Evolutionary conservation across 2,329 filamentous ascomycete species (phyloP).

Genomic region (Pseudocercospora musae): DNA sequence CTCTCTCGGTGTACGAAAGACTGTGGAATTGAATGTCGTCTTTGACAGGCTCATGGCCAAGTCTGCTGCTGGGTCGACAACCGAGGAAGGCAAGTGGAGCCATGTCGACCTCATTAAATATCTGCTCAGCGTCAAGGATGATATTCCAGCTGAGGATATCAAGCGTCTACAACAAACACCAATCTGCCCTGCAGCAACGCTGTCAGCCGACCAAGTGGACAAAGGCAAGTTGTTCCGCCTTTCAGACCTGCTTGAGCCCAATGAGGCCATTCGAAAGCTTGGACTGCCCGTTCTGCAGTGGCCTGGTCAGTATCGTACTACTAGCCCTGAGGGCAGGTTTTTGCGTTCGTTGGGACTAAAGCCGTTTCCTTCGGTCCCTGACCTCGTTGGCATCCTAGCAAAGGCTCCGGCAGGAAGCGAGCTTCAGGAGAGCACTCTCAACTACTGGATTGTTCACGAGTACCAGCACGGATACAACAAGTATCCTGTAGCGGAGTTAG

Average conservation of each 20-base stretch:
- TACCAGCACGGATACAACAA: conserved; percentile 70
- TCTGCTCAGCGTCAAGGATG: conserved; percentile 79
- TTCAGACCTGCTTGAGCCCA: conserved; percentile 78
- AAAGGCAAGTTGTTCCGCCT: conserved; percentile 60
- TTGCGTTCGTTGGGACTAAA: conserved; percentile 70
- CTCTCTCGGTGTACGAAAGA: conserved; percentile 87
- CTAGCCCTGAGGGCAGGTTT: conserved; percentile 70
- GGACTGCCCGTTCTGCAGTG: conserved; percentile 76
- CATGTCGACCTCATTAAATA: conserved; percentile 95
- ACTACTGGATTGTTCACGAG: conserved; percentile 79
- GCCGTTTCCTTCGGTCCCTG: conserved; percentile 65
- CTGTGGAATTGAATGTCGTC: conserved; percentile 88
- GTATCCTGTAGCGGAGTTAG: conserved; percentile 55
- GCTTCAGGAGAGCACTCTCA: conserved; percentile 67
- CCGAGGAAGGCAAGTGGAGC: conserved; percentile 67
- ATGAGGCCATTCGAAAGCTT: conserved; percentile 65
- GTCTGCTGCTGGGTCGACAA: conserved; percentile 45
- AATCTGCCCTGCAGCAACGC: conserved; percentile 74
- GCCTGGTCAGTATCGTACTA: conserved; percentile 67
- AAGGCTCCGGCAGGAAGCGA: conserved; percentile 54
- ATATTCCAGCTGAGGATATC: conserved; percentile 82
- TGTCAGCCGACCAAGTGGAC: conserved; percentile 36
- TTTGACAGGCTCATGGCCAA: conserved; percentile 77
- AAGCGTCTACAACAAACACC: conserved; percentile 71
- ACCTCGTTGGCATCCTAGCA: conserved; percentile 76